Percentiles rank a stretch among this genome's conserved stretches.
Evolutionary conservation across 2,329 filamentous ascomycete genomes (phyloP).

Genomic region (Lachnellula hyalina): DNA sequence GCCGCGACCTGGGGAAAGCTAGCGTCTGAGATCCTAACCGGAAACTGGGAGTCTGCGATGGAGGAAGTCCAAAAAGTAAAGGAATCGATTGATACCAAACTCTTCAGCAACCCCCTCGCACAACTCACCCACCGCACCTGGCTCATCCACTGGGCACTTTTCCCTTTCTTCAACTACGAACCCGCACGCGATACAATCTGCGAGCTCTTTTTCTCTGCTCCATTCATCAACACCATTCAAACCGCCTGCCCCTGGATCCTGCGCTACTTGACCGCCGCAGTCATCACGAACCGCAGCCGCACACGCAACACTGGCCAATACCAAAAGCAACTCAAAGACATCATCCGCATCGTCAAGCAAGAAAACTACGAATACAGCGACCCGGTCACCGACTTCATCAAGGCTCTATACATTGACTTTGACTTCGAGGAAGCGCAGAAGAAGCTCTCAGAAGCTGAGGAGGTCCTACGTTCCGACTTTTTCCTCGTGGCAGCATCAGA

Average conservation of each 20-base stretch:
- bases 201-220: slow-evolving; percentile 93
- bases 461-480: slow-evolving; percentile 89
- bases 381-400: slow-evolving; percentile 92
- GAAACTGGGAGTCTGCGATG: slow-evolving; percentile 90
- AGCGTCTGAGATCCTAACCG: slow-evolving; percentile 88
- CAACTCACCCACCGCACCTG: slow-evolving; percentile 96
- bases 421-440: slow-evolving; percentile 96
- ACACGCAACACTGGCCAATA: slow-evolving; percentile 76
- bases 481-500: slow-evolving; percentile 85
- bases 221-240: slow-evolving; percentile 99
- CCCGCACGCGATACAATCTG: slow-evolving; percentile 83
- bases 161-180: slow-evolving; percentile 98
- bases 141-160: slow-evolving; percentile 97
- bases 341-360: slow-evolving; percentile 91
- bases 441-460: slow-evolving; percentile 80
- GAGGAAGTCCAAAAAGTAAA: slow-evolving; percentile 88
- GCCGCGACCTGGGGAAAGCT: slow-evolving; percentile 97
- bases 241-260: slow-evolving; percentile 95
- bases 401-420: slow-evolving; percentile 91
- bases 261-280: slow-evolving; percentile 86
- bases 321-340: slow-evolving; percentile 98
- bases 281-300: slow-evolving; percentile 86
- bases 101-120: slow-evolving; percentile 93
- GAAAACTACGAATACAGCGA: slow-evolving; percentile 97
- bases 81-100: slow-evolving; percentile 86